Conservation (phyloP, 148 eudicot genomes). For the Persicaria maculosa region DNA sequence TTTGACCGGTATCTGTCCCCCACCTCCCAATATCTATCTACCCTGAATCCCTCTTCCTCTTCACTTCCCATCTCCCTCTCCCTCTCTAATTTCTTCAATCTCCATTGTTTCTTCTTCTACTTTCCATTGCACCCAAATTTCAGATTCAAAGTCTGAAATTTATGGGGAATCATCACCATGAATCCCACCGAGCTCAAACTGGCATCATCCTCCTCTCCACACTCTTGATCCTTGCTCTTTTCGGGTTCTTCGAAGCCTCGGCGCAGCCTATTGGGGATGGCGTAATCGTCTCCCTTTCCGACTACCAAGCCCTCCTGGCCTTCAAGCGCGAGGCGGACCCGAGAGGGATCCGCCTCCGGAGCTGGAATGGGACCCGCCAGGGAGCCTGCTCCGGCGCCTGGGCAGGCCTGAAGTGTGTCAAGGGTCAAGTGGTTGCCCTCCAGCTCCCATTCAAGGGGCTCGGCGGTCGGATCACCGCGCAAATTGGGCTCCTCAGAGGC, state of each 20-base stretch:
- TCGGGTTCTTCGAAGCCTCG: constrained; percentile 19
- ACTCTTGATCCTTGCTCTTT: constrained; percentile 17
- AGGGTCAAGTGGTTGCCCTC: constrained; percentile 53
- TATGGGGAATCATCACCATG: constrained; percentile 18
- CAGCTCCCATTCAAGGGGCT: constrained; percentile 73
- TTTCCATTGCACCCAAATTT: neutral
- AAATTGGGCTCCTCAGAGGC: constrained; percentile 50
- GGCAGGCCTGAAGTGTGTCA: constrained; percentile 62
- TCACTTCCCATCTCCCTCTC: neutral
- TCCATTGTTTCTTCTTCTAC: neutral
- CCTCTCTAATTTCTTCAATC: neutral
- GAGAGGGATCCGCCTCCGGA: constrained; percentile 34
- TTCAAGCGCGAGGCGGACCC: constrained; percentile 44
- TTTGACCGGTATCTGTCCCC: constrained; percentile 15
- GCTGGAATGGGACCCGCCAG: constrained; percentile 48
- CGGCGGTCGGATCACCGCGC: constrained; percentile 50
- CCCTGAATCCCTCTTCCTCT: neutral
- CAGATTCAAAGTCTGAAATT: neutral
- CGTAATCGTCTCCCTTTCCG: constrained; percentile 29
- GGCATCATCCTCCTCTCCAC: neutral
- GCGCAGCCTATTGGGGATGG: constrained; percentile 33
- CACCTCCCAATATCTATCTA: constrained; percentile 5
- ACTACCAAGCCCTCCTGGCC: constrained; percentile 49
- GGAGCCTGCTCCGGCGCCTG: constrained; percentile 74
- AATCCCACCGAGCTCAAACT: neutral